Conservation (phyloP, 768 basidiomycete species). For the Hericium rajendrae region DNA sequence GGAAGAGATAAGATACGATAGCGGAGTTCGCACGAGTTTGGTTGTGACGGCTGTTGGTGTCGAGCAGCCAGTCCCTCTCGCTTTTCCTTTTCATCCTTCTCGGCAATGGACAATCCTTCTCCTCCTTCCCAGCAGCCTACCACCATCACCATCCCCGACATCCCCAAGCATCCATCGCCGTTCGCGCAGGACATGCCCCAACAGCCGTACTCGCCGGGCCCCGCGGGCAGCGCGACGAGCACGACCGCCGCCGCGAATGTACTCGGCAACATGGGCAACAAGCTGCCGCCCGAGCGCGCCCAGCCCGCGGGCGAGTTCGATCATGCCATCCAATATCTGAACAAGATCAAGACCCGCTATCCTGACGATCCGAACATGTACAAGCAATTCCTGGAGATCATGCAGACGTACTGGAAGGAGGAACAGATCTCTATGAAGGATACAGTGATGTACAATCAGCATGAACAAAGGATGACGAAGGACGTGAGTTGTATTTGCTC, state of each 20-base stretch:
- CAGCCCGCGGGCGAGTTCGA: slow-evolving; percentile 62
- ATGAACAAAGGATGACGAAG: slow-evolving; percentile 48
- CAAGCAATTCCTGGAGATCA: slow-evolving; percentile 81
- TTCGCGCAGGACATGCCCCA: slow-evolving; percentile 15
- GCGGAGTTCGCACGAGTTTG: not conserved
- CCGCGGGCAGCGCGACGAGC: not conserved
- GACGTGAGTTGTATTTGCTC: slow-evolving; percentile 42
- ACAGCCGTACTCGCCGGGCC: slow-evolving; percentile 3
- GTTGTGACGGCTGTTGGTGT: not conserved
- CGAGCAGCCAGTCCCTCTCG: not conserved
- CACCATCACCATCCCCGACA: not conserved
- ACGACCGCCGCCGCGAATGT: slow-evolving; percentile 13
- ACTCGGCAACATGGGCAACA: slow-evolving; percentile 21
- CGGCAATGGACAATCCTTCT: not conserved
- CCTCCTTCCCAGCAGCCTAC: not conserved
- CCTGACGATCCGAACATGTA: slow-evolving; percentile 76
- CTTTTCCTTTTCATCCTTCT: too few species aligned
- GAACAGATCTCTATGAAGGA: slow-evolving; percentile 34
- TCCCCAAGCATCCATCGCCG: slow-evolving; percentile 20
- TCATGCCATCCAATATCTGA: slow-evolving; percentile 94
- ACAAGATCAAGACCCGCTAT: slow-evolving; percentile 95
- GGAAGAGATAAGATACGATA: not conserved
- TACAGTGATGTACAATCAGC: slow-evolving; percentile 7
- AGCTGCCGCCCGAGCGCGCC: slow-evolving; percentile 40
- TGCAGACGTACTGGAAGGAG: slow-evolving; percentile 84